Evolutionary conservation across 179 eudicot genomes (phyloP), one percentile per base, ranked within the genome.

Genomic region (Silene noctiflora): DNA sequence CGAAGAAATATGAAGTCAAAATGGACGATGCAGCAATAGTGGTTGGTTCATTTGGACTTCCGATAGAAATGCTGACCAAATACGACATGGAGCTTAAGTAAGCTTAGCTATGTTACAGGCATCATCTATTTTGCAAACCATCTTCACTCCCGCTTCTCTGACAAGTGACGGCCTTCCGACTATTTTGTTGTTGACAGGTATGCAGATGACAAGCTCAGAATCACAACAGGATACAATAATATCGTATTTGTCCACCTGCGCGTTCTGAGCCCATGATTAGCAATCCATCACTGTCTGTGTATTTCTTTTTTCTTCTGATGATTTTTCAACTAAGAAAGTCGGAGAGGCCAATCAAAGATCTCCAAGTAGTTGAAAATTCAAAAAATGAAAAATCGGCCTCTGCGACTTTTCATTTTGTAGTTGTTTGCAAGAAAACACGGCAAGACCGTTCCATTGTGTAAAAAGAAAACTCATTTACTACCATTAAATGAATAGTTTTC

Each of bases 1-100:
- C 76, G 48, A 89, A 72, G 48, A 79, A 68, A 51, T 95, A 95
- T 58, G 90, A 93, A 69, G 84, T 95, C 19, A 82, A 74, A 35
- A 95, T 95, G 99, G 90, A 93, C 68, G 99, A 95, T 80, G 97
- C 84, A 33, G 99, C 97, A 14, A 87, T 95, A 16, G 76, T 91
- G 73, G 85, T 82, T 63, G 94, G 93, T 25, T 85, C 87, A 53
- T 84, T 91, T 80, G 99, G 97, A 72, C 86, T 93, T 75, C 99
- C 99, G 2, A 62, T 90, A 11, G 91, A 95, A 61, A 73, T 95
- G 89, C 83, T 75, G 69, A 95, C 84, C 81, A 86, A 78, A 80
- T 89, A 91, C 86, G 82, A 75, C 51, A 29, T 95, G 81, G 92
- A 91, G 82, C 75, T 95, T 56, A 84, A 90, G 99, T 95, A 86